A percentile compares a stretch with the other conserved stretches of the same genome.
These are phyloP conservation scores for Mycena kentingensis DNA, from an alignment of 768 basidiomycete genomes.

Conservation along the genomic window DNA sequence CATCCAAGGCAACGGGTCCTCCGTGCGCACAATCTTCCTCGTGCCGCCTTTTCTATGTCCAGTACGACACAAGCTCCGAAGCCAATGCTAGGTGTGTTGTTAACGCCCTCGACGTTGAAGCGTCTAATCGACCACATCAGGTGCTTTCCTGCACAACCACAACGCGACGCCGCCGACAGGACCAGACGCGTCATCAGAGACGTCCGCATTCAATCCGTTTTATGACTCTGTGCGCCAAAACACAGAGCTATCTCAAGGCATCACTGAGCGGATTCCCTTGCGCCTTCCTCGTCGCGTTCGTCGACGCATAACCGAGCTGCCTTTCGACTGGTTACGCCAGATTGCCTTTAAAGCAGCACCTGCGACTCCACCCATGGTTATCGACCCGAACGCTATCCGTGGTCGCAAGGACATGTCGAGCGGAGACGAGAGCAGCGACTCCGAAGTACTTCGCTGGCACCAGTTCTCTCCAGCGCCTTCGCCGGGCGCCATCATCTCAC, in stretches of 20 bases:
- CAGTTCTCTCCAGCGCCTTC: slow-evolving; percentile 22
- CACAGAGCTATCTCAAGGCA: slow-evolving; percentile 71
- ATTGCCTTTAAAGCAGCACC: slow-evolving; percentile 58
- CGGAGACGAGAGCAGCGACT: slow-evolving; percentile 35
- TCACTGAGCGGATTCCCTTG: slow-evolving; percentile 83
- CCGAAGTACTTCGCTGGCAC: slow-evolving; percentile 2
- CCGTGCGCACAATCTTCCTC: slow-evolving; percentile 61
- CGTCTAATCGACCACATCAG: slow-evolving; percentile 12
- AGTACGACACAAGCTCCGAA: slow-evolving; percentile 39
- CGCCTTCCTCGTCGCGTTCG: slow-evolving; percentile 51
- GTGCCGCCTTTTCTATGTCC: slow-evolving; percentile 61
- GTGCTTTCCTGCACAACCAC: neutral
- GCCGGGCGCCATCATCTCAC: slow-evolving; percentile 3
- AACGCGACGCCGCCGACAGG: neutral
- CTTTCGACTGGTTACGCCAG: slow-evolving; percentile 75
- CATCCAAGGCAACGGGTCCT: slow-evolving; percentile 37
- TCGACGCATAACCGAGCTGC: slow-evolving; percentile 69
- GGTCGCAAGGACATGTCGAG: slow-evolving; percentile 33
- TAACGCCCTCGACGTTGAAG: slow-evolving; percentile 14
- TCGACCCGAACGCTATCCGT: neutral
- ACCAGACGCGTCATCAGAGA: slow-evolving; percentile 3
- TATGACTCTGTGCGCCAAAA: slow-evolving; percentile 93
- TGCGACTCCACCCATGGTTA: slow-evolving; percentile 11
- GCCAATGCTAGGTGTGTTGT: slow-evolving; percentile 25
- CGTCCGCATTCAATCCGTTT: slow-evolving; percentile 78